Evolutionary conservation across 176 grass and related monocot species (phyloP).

Genomic region (Secale cereale): DNA sequence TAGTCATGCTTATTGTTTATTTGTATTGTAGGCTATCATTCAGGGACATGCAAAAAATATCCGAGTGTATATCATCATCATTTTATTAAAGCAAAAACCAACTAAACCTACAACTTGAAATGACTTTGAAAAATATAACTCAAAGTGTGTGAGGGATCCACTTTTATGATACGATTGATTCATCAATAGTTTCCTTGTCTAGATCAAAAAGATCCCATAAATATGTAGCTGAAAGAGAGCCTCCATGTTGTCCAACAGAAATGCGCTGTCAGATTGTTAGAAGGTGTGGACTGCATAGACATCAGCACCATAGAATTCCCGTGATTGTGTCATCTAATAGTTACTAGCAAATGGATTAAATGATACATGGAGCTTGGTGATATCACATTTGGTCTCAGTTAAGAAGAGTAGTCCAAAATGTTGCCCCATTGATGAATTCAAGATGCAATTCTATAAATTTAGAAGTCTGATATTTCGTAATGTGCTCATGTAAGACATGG

Average conservation of each 20-base stretch:
- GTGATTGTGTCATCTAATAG: background rate
- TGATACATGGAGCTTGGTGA: background rate
- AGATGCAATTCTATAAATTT: too few species aligned
- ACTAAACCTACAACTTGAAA: background rate
- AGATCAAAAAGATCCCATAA: conserved; percentile 51
- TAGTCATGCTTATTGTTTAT: background rate
- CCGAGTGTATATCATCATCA: background rate
- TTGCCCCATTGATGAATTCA: too few species aligned
- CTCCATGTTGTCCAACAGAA: conserved; percentile 62
- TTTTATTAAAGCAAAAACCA: background rate
- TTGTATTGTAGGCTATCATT: background rate
- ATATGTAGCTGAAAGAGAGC: conserved; percentile 49
- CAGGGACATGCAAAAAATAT: background rate
- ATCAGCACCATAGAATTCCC: background rate
- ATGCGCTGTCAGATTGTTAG: too few species aligned
- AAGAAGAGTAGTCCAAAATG: too few species aligned
- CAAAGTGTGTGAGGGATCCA: conserved; percentile 79
- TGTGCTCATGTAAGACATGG: too few species aligned
- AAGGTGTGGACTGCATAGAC: conserved; percentile 70
- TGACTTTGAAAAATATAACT: conserved; percentile 40
- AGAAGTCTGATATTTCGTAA: too few species aligned
- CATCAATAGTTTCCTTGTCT: conserved; percentile 61
- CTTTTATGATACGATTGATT: conserved; percentile 69
- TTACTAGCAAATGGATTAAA: background rate
- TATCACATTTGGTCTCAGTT: too few species aligned